Percentiles rank a stretch among this genome's conserved stretches.
These are phyloP conservation scores for Monilinia vaccinii-corymbosi DNA, from an alignment of 2,329 filamentous ascomycete genomes.

Conservation along the genomic window DNA sequence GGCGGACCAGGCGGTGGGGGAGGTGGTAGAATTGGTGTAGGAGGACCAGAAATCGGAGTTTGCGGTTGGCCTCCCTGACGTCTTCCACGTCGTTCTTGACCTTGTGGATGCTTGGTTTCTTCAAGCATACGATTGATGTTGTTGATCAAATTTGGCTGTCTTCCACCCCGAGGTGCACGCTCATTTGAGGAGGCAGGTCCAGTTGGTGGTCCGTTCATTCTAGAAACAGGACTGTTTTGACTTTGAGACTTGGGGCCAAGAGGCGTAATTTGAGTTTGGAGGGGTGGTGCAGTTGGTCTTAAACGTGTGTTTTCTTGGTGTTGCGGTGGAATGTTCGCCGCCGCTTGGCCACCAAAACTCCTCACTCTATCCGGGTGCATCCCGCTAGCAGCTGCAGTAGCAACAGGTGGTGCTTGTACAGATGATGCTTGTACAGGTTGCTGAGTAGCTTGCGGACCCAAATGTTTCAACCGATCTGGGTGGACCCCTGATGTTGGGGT, in stretches of 20 bases:
- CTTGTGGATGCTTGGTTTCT: conserved; percentile 38
- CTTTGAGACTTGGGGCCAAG: conserved; percentile 26
- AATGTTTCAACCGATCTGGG: conserved; percentile 38
- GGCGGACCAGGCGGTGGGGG: conserved; percentile 30
- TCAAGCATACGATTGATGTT: conserved; percentile 31
- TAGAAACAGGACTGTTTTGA: conserved; percentile 23
- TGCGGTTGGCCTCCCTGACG: conserved; percentile 37
- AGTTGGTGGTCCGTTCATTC: conserved; percentile 26
- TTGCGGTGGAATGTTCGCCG: conserved; percentile 23
- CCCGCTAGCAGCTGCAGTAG: conserved; percentile 24
- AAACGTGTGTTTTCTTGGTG: conserved; percentile 30
- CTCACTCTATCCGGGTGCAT: conserved; percentile 29
- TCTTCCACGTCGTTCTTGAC: conserved; percentile 28
- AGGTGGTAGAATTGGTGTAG: conserved; percentile 43
- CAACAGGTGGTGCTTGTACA: conserved; percentile 29
- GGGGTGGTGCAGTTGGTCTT: conserved; percentile 27
- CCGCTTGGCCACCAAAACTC: conserved; percentile 20
- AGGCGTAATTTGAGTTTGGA: conserved; percentile 23
- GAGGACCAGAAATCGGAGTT: conserved; percentile 42
- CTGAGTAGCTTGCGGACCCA: conserved; percentile 30
- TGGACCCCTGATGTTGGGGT: conserved; percentile 20
- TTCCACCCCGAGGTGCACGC: conserved; percentile 28
- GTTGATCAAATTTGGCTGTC: conserved; percentile 52
- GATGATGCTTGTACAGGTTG: conserved; percentile 30
- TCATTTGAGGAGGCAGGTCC: conserved; percentile 29